Percentiles rank a stretch among this genome's conserved stretches.
phyloP scores from a whole-genome alignment of 768 basidiomycete genomes.

The Fibroporia radiculosa region DNA sequence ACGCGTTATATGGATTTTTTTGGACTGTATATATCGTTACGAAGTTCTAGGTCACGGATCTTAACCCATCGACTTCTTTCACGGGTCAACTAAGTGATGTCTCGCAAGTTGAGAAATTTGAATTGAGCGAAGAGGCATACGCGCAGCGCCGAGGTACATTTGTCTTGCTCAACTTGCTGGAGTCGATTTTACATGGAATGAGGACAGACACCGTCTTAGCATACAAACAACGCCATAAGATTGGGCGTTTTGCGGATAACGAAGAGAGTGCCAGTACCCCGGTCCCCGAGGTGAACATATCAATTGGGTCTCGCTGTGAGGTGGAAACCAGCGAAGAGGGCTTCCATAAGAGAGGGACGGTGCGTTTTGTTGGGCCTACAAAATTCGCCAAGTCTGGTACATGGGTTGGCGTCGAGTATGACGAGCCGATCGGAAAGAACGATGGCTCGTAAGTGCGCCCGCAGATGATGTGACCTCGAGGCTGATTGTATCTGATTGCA shows the following conservation, averaged over 20 bases:
- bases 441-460: constrained; percentile 75
- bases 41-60: constrained; percentile 53
- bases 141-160: constrained; percentile 74
- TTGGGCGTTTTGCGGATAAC: constrained; percentile 79
- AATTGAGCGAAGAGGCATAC: constrained; percentile 77
- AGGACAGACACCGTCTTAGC: constrained; percentile 76
- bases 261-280: constrained; percentile 27
- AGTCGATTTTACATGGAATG: neutral
- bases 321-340: constrained; percentile 66
- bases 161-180: constrained; percentile 5
- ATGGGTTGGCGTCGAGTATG: constrained; percentile 93
- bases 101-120: constrained; percentile 87
- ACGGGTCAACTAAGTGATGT: constrained; percentile 84
- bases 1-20: neutral
- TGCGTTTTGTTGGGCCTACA: constrained; percentile 80
- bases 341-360: constrained; percentile 71
- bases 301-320: constrained; percentile 73
- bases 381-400: constrained; percentile 62
- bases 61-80: constrained; percentile 64
- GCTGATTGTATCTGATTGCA: constrained; percentile 20
- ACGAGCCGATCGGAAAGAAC: constrained; percentile 94
- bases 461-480: neutral
- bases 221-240: constrained; percentile 79
- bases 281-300: constrained; percentile 37
- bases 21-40: neutral